Conservation (phyloP, 306 rosid genomes). For the Cercis canadensis region DNA sequence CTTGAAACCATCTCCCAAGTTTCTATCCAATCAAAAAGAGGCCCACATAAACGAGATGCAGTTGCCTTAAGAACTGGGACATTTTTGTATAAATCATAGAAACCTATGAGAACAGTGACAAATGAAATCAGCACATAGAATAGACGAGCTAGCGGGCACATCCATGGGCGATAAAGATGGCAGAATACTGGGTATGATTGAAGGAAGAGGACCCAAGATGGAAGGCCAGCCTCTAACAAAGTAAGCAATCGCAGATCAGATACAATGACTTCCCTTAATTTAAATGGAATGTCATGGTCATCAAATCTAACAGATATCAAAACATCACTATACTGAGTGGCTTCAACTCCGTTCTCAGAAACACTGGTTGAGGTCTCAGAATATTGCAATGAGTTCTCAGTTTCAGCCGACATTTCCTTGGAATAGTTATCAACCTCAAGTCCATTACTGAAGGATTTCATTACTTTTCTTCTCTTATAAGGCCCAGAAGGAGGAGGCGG, state of each 20-base stretch:
- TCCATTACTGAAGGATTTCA: constrained; percentile 41
- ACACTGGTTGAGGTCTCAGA: constrained; percentile 36
- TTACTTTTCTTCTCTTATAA: constrained; percentile 76
- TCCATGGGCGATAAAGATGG: constrained; percentile 98
- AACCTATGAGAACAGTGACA: constrained; percentile 92
- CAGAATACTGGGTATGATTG: constrained; percentile 94
- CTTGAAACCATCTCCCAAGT: constrained; percentile 96
- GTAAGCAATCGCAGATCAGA: constrained; percentile 89
- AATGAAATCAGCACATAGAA: constrained; percentile 78
- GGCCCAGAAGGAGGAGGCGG: constrained; percentile 85
- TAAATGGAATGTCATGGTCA: constrained; percentile 86
- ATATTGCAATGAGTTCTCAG: constrained; percentile 36
- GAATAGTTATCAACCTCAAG: constrained; percentile 48
- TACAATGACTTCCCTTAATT: constrained; percentile 67
- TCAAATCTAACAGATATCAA: constrained; percentile 76
- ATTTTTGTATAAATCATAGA: constrained; percentile 92
- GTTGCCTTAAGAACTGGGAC: constrained; percentile 95
- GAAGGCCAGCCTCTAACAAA: constrained; percentile 95
- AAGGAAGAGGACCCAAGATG: constrained; percentile 94
- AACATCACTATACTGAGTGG: constrained; percentile 74
- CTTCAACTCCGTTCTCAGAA: constrained; percentile 61
- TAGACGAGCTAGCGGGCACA: constrained; percentile 91
- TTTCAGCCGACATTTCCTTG: constrained; percentile 38
- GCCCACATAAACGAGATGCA: constrained; percentile 89
- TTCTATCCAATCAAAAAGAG: constrained; percentile 96